Conservation (phyloP, 106 monocot species). For the Phalaenopsis equestris region DNA sequence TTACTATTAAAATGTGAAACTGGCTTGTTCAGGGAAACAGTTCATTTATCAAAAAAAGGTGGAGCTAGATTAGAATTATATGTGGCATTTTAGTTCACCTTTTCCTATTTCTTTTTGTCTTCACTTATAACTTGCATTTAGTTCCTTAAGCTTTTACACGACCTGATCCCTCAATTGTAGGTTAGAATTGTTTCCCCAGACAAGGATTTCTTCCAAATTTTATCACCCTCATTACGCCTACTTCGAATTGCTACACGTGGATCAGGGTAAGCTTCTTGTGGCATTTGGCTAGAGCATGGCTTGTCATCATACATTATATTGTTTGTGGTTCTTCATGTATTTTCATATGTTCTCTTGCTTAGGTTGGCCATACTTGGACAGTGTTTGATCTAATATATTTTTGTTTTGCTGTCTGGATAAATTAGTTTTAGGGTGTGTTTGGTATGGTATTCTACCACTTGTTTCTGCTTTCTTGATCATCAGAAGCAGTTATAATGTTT, state of each 20-base stretch:
- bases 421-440: neutral
- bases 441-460: neutral
- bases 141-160: neutral
- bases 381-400: neutral
- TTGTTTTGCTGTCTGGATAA: neutral
- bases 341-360: neutral
- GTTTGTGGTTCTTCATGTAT: neutral
- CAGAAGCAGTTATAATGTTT: neutral
- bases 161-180: slow-evolving; percentile 22
- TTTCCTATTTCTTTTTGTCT: neutral
- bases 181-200: slow-evolving; percentile 95
- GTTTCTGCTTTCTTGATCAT: neutral
- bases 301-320: neutral
- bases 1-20: too few species aligned
- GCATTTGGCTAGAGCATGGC: neutral
- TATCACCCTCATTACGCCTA: slow-evolving; percentile 91
- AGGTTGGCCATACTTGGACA: neutral
- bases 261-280: slow-evolving; percentile 37
- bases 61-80: neutral
- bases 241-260: slow-evolving; percentile 74
- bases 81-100: neutral
- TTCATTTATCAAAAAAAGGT: neutral
- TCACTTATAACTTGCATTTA: neutral
- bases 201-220: slow-evolving; percentile 96
- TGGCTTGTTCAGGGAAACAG: neutral